Evolutionary conservation across 495 filamentous ascomycete species (phyloP).

Genomic region (Neurospora intermedia): DNA sequence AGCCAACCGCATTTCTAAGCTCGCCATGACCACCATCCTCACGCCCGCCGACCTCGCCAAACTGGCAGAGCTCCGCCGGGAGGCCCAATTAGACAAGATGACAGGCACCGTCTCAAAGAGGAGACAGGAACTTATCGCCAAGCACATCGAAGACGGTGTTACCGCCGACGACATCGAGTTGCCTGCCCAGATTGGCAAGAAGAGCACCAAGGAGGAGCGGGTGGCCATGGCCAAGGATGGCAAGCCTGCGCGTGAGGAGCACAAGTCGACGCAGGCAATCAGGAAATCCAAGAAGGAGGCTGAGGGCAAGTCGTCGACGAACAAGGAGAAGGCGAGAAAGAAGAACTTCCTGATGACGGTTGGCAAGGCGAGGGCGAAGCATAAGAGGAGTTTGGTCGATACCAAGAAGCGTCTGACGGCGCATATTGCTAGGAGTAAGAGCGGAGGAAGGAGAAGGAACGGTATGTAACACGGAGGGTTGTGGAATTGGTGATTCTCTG

Average conservation of each 20-base stretch:
- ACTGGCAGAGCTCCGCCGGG: constrained; percentile 70
- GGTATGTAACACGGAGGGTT: constrained; percentile 5
- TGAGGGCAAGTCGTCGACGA: constrained; percentile 89
- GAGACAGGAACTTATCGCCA: constrained; percentile 39
- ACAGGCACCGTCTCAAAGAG: constrained; percentile 33
- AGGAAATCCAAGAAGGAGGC: constrained; percentile 74
- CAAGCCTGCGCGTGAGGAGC: constrained; percentile 59
- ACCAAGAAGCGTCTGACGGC: constrained; percentile 66
- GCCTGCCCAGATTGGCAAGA: constrained; percentile 57
- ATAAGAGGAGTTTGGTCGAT: constrained; percentile 82
- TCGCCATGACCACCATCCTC: constrained; percentile 80
- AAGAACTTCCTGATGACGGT: constrained; percentile 99
- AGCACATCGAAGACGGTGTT: constrained; percentile 71
- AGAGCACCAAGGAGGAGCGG: constrained; percentile 64
- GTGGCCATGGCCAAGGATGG: constrained; percentile 68
- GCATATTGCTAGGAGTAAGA: constrained; percentile 74
- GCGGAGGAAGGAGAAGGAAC: constrained; percentile 75
- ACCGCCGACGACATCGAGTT: constrained; percentile 81
- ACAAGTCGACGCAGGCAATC: constrained; percentile 71
- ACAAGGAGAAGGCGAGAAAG: constrained; percentile 89
- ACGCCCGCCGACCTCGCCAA: constrained; percentile 90
- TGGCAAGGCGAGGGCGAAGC: constrained; percentile 85
- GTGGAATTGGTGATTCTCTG: not conserved
- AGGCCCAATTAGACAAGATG: constrained; percentile 57
- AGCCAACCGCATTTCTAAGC: constrained; percentile 32